Evolutionary conservation across 2,329 filamentous ascomycete genomes (phyloP).

Genomic region (Albophoma yamanashiensis): DNA sequence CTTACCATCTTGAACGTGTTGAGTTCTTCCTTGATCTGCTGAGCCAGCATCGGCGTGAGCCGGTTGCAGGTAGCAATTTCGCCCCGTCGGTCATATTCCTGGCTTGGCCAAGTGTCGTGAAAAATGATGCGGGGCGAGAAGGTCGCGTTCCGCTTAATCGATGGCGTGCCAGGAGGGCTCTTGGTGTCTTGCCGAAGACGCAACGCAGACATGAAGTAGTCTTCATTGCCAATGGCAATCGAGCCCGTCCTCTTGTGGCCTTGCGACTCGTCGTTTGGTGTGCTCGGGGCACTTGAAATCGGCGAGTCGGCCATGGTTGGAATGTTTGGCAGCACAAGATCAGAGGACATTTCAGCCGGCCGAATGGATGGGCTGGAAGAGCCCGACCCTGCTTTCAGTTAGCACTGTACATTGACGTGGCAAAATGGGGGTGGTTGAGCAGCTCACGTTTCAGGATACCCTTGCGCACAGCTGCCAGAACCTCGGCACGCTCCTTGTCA

Average conservation of each 20-base stretch:
- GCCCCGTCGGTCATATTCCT: constrained; percentile 90
- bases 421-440: not conserved
- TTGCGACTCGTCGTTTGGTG: constrained; percentile 67
- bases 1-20: constrained; percentile 92
- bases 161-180: constrained; percentile 69
- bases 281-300: constrained; percentile 76
- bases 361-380: constrained; percentile 58
- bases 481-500: constrained; percentile 82
- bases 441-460: constrained; percentile 82
- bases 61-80: constrained; percentile 98
- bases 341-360: constrained; percentile 44
- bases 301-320: constrained; percentile 66
- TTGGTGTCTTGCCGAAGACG: constrained; percentile 66
- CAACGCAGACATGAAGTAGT: constrained; percentile 77
- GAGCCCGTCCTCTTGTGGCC: constrained; percentile 58
- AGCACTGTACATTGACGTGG: constrained; percentile 4
- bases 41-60: constrained; percentile 89
- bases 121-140: constrained; percentile 94
- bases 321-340: constrained; percentile 49
- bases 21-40: constrained; percentile 98
- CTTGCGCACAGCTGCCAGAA: constrained; percentile 85
- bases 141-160: constrained; percentile 51
- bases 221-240: constrained; percentile 67
- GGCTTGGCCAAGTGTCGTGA: constrained; percentile 90
- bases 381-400: constrained; percentile 26